phyloP scores from a whole-genome alignment of 2,329 filamentous ascomycete species.

The Calonectria fujianensis region DNA sequence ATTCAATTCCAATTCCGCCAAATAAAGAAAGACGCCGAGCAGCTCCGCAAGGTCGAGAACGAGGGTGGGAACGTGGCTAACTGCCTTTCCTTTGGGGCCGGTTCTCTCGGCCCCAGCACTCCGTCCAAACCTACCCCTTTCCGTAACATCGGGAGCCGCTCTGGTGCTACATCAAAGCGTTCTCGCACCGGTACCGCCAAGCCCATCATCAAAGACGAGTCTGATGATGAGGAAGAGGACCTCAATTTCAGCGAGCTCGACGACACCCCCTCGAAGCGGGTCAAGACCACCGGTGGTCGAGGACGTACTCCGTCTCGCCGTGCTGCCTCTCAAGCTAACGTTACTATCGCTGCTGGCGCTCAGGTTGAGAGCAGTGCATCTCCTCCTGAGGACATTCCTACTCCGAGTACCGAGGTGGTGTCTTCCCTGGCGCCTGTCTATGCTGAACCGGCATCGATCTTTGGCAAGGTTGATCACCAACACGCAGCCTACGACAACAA shows the following conservation, averaged over 20 bases:
- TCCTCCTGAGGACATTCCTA: constrained; percentile 46
- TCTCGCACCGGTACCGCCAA: constrained; percentile 35
- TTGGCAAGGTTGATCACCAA: constrained; percentile 50
- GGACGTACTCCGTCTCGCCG: constrained; percentile 56
- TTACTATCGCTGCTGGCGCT: constrained; percentile 58
- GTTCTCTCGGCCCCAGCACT: constrained; percentile 54
- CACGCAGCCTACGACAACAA: constrained; percentile 28
- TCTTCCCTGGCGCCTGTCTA: constrained; percentile 9
- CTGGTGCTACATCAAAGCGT: constrained; percentile 56
- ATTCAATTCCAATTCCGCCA: constrained; percentile 77
- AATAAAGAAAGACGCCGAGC: constrained; percentile 72
- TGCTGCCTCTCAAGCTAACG: constrained; percentile 58
- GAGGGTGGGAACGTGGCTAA: constrained; percentile 67
- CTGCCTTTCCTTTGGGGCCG: constrained; percentile 58
- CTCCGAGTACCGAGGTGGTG: constrained; percentile 20
- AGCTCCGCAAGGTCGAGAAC: constrained; percentile 66
- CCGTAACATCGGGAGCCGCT: constrained; percentile 50
- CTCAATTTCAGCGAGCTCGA: constrained; percentile 58
- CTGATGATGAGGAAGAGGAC: constrained; percentile 55
- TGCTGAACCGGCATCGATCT: constrained; percentile 40
- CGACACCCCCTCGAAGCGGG: constrained; percentile 62
- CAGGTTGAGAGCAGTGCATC: constrained; percentile 57
- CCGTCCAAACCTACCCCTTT: constrained; percentile 55
- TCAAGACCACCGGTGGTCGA: constrained; percentile 53
- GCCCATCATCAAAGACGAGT: constrained; percentile 54